phyloP scores from a whole-genome alignment of 768 basidiomycete genomes.

The Pleurotus platypus region DNA sequence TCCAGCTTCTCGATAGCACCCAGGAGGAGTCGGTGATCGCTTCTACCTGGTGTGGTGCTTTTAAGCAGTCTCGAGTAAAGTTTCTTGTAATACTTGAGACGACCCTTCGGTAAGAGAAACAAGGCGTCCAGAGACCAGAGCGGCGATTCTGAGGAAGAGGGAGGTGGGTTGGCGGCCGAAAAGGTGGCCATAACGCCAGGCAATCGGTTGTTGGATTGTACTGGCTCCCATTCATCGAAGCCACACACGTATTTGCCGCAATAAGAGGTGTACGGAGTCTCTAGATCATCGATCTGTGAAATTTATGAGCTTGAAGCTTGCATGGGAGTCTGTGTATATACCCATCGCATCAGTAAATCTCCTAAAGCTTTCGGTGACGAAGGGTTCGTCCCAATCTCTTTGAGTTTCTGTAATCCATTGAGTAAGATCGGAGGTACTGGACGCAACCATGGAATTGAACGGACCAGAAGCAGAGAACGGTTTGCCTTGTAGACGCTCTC shows the following conservation, averaged over 20 bases:
- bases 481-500: constrained; percentile 93
- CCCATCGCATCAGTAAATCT: constrained; percentile 97
- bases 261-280: constrained; percentile 82
- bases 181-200: constrained; percentile 64
- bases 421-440: constrained; percentile 11
- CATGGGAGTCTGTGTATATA: constrained; percentile 33
- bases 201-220: constrained; percentile 73
- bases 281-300: constrained; percentile 85
- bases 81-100: constrained; percentile 90
- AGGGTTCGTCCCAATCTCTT: constrained; percentile 90
- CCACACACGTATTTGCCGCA: constrained; percentile 65
- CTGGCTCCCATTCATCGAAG: constrained; percentile 83
- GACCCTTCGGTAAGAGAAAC: constrained; percentile 80
- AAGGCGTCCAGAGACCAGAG: constrained; percentile 85
- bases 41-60: constrained; percentile 81
- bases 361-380: constrained; percentile 92
- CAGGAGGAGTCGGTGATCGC: constrained; percentile 79
- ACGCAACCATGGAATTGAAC: constrained; percentile 17
- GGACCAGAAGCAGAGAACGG: constrained; percentile 70
- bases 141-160: constrained; percentile 36
- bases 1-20: constrained; percentile 82
- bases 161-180: constrained; percentile 61
- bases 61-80: constrained; percentile 83
- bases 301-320: constrained; percentile 13
- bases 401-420: constrained; percentile 66